Percentiles rank a stretch among this genome's conserved stretches.
phyloP scores from a whole-genome alignment of 257 asterid species.

The Solanum bulbocastanum region DNA sequence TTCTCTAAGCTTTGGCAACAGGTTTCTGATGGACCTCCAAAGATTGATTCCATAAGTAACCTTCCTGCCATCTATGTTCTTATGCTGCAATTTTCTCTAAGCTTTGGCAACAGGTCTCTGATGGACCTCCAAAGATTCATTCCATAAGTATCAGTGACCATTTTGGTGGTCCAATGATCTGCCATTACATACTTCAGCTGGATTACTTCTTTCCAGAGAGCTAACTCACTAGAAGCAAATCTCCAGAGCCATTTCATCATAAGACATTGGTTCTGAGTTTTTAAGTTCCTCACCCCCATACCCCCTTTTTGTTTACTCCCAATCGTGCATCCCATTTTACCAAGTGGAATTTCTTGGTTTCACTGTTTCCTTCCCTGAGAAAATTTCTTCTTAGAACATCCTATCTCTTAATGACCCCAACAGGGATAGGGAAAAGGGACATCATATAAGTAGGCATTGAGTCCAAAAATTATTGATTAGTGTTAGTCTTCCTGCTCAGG shows the following conservation, averaged over 20 bases:
- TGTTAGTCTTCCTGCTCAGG: too few species aligned
- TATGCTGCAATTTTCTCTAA: too few species aligned
- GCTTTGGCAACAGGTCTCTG: neutral
- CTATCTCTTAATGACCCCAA: too few species aligned
- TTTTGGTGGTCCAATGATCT: neutral
- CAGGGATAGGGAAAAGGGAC: too few species aligned
- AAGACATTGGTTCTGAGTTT: neutral
- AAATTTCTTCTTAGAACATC: too few species aligned
- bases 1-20: neutral
- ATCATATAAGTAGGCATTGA: too few species aligned
- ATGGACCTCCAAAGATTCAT: neutral
- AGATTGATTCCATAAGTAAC: neutral
- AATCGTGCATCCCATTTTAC: neutral
- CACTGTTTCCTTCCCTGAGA: neutral
- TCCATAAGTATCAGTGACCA: neutral
- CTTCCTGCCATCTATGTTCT: too few species aligned
- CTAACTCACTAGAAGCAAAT: neutral
- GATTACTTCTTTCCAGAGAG: neutral
- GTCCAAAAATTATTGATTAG: too few species aligned
- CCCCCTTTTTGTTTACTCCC: neutral
- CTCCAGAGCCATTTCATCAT: neutral
- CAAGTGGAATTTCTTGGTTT: neutral
- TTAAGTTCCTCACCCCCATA: neutral
- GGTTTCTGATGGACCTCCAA: neutral
- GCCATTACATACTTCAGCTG: neutral